A percentile compares a stretch with the other conserved stretches of the same genome.
Evolutionary conservation across 1,284 basidiomycete genomes (phyloP).

Genomic region (Trametes polyzona): DNA sequence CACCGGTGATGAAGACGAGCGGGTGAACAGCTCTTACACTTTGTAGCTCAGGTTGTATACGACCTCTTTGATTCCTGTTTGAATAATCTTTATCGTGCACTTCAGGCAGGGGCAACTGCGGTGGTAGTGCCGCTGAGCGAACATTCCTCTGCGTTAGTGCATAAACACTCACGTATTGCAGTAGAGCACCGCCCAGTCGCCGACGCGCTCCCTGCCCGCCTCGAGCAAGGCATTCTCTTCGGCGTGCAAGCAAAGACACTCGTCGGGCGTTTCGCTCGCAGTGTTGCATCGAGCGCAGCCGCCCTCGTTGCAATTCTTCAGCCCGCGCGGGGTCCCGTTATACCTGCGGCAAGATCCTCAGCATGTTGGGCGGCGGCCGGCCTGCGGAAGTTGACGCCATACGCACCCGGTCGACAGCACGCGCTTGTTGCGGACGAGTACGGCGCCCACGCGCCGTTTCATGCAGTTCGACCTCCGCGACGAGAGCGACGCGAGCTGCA

Average conservation of each 20-base stretch:
- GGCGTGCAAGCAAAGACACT: constrained; percentile 96
- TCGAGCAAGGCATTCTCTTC: constrained; percentile 98
- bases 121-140: neutral
- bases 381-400: too few species aligned
- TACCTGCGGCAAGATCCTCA: constrained; percentile 56
- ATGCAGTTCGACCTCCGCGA: constrained; percentile 93
- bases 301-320: constrained; percentile 88
- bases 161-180: constrained; percentile 74
- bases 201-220: constrained; percentile 86
- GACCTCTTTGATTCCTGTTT: constrained; percentile 91
- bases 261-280: constrained; percentile 62
- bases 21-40: constrained; percentile 64
- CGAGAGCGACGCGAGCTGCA: constrained; percentile 90
- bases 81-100: constrained; percentile 97
- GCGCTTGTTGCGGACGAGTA: constrained; percentile 86
- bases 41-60: constrained; percentile 97
- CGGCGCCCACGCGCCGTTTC: constrained; percentile 95
- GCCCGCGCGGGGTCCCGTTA: constrained; percentile 93
- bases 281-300: constrained; percentile 86
- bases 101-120: constrained; percentile 93
- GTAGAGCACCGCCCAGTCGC: constrained; percentile 85
- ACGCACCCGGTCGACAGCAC: constrained; percentile 89
- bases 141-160: neutral
- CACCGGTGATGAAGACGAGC: constrained; percentile 1
- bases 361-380: too few species aligned